phyloP scores from a whole-genome alignment of 345 rosid genomes.

The Pugionium cornutum region DNA sequence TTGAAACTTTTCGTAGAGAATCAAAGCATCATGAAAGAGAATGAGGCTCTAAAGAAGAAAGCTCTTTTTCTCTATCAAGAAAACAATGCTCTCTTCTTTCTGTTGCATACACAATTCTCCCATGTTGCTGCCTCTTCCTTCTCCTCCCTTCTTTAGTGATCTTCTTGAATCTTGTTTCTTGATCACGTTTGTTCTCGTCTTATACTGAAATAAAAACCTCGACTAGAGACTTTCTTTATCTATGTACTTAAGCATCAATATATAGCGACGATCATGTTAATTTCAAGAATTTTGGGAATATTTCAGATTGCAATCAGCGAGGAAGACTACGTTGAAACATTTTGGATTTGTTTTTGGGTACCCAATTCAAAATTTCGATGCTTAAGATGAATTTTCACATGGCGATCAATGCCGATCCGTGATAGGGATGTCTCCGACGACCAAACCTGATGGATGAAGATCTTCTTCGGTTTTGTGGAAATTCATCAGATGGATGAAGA shows the following conservation, averaged over 20 bases:
- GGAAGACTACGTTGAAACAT: too few species aligned
- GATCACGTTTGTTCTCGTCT: conserved; percentile 1
- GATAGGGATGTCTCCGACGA: conserved; percentile 6
- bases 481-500: too few species aligned
- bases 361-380: background rate
- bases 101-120: conserved; percentile 34
- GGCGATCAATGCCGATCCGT: background rate
- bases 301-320: background rate
- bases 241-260: background rate
- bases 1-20: conserved; percentile 67
- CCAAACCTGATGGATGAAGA: background rate
- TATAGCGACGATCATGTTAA: background rate
- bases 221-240: background rate
- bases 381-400: background rate
- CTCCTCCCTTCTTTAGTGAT: conserved; percentile 5
- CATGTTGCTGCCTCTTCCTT: conserved; percentile 16
- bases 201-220: background rate
- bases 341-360: background rate
- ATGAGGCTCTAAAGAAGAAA: conserved; percentile 63
- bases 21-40: conserved; percentile 61
- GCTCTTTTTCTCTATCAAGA: conserved; percentile 71
- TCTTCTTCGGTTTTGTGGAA: too few species aligned
- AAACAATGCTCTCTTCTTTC: conserved; percentile 58
- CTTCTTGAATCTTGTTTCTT: conserved; percentile 6
- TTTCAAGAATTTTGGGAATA: background rate